These are phyloP conservation scores for Candida lessepsii DNA, from an alignment of 805 yeast species.

Conservation along the genomic window DNA sequence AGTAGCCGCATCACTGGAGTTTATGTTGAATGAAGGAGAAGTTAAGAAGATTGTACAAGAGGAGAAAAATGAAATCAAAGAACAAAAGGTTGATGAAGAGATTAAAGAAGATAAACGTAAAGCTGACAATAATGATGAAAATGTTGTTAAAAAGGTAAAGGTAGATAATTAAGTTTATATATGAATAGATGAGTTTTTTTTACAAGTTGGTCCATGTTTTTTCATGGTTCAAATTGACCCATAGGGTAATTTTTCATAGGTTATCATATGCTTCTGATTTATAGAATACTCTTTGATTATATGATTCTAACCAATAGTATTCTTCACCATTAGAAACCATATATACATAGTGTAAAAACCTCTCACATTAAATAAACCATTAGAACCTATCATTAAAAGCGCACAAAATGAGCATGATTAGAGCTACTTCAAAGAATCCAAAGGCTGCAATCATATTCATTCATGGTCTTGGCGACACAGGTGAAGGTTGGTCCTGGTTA, in stretches of 20 bases:
- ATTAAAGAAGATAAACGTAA: conserved; percentile 1
- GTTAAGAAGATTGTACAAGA: neutral
- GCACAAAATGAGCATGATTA: conserved; percentile 1
- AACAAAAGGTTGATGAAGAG: conserved; percentile 3
- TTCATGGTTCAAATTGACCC: no score
- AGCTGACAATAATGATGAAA: conserved; percentile 1
- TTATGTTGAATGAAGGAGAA: conserved; percentile 6
- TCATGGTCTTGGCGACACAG: conserved; percentile 93
- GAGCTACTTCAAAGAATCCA: conserved; percentile 2
- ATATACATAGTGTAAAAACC: no score
- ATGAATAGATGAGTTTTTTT: neutral
- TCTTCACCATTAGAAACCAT: no score
- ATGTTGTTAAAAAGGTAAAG: neutral
- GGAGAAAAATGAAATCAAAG: neutral
- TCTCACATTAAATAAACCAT: no score
- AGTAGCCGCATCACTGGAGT: conserved; percentile 33
- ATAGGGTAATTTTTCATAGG: no score
- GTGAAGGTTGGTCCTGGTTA: conserved; percentile 84
- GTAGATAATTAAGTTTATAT: neutral
- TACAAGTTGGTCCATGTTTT: no score
- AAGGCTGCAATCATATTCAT: conserved; percentile 47
- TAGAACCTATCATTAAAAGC: no score
- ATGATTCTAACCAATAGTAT: no score
- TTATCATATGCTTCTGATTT: no score
- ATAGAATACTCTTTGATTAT: no score